These are phyloP conservation scores for Solanum chiquidenum DNA, from an alignment of 257 asterid genomes.

Conservation along the genomic window DNA sequence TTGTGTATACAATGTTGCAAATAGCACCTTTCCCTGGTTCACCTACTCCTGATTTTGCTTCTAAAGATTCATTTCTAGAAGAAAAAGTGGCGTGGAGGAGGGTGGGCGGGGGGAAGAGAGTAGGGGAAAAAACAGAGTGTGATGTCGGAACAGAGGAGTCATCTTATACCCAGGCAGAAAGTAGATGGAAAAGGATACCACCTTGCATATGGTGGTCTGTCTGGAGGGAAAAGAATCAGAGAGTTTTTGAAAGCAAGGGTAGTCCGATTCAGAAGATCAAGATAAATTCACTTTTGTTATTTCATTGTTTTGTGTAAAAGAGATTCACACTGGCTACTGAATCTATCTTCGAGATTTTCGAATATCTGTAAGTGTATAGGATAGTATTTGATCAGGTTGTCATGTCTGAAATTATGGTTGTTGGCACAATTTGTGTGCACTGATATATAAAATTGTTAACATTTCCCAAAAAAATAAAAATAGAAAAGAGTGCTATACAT, in stretches of 20 bases:
- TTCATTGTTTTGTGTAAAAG: background rate
- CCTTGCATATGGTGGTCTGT: background rate
- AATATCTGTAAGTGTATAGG: background rate
- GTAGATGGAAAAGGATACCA: background rate
- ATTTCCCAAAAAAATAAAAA: background rate
- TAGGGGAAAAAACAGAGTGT: background rate
- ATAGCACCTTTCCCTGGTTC: background rate
- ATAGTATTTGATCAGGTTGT: background rate
- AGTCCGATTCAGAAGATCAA: background rate
- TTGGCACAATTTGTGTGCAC: background rate
- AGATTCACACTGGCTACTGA: background rate
- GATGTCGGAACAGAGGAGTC: background rate
- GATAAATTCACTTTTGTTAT: background rate
- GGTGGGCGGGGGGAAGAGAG: background rate
- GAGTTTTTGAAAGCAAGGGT: background rate
- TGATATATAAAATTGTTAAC: background rate
- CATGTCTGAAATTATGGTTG: background rate
- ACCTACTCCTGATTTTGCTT: background rate
- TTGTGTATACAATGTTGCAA: background rate
- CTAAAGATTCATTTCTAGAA: background rate
- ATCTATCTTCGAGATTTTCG: background rate
- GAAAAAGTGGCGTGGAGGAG: background rate
- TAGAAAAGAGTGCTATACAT: background rate
- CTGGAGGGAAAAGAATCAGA: background rate
- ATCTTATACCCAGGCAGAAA: background rate